Base-by-base conservation (phyloP, 2,329 filamentous ascomycete species). In the Ceratocystis lukuohia region DNA sequence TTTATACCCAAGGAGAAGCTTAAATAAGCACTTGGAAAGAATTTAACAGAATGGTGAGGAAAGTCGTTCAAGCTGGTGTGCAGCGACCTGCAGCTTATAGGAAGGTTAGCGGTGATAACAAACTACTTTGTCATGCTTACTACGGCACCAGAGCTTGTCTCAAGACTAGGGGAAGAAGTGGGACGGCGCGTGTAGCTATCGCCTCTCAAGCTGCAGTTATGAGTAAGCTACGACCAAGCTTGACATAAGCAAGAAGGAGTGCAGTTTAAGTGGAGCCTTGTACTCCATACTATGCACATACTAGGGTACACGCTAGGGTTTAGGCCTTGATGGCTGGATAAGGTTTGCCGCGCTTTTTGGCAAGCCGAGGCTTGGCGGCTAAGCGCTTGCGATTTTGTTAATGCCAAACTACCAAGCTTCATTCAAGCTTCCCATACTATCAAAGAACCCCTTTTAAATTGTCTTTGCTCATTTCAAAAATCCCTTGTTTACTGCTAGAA, bases 1-100 rank as follows among this genome's bases (percentile, higher is more conserved):
- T 78, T 75, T 77, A 77, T 77, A 75, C 70, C 67, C 48, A 22
- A 0, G n/a, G 3, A 12, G 25, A 45, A n/a, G 61, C 33, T 61
- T 8, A 7, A 28, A 22, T 6, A 25, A 12, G 45, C 15, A 45
- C 20, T 4, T 20, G 4, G 3, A 44, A 17, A 48, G 64, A 59
- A 61, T 20, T 10, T 8, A n/a, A 10, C 45, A 50, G 12, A 64
- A 41, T 20, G 41, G 5, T 17, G 41, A 25, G 41, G 25, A 65
- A 22, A 28, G n/a, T 37, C 5, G 12, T 25, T 25, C 2, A n/a
- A 37, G 5, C n/a, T 61, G 28, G n/a, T 33, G 30, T n/a, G 3
- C 2, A 37, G 17, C 25, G 12, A 20, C 2, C 28, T 30, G n/a
- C 15, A 33, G 17, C 15, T 59, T 15, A 8, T 15, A 17, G 53